phyloP scores from a whole-genome alignment of 768 basidiomycete species.

The Russula virescens region DNA sequence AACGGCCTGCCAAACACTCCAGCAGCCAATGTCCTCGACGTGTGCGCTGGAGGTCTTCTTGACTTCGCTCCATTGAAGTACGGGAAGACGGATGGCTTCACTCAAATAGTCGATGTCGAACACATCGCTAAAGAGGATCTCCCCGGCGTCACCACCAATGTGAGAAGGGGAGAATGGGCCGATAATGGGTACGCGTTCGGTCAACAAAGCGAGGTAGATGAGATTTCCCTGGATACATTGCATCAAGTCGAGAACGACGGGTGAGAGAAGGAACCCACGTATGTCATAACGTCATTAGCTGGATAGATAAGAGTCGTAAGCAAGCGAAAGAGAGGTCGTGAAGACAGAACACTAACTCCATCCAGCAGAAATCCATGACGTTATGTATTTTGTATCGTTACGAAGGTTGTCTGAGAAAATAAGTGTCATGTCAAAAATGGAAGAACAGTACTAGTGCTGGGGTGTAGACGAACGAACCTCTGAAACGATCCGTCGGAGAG shows the following conservation, averaged over 20 bases:
- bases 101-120: conserved; percentile 39
- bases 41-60: conserved; percentile 32
- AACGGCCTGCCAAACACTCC: conserved; percentile 39
- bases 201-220: conserved; percentile 37
- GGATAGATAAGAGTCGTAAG: neutral
- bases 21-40: conserved; percentile 38
- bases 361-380: conserved; percentile 71
- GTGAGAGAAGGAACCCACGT: conserved; percentile 36
- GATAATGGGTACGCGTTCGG: conserved; percentile 37
- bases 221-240: conserved; percentile 32
- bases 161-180: conserved; percentile 39
- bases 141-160: conserved; percentile 33
- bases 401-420: conserved; percentile 50
- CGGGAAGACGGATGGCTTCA: conserved; percentile 32
- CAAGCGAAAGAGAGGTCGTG: neutral
- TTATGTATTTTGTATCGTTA: conserved; percentile 56
- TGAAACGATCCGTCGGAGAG: conserved; percentile 50
- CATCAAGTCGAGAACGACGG: neutral
- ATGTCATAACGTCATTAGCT: conserved; percentile 80
- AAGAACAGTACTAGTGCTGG: too few species aligned
- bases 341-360: conserved; percentile 43
- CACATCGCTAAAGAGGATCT: conserved; percentile 36
- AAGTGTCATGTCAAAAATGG: neutral
- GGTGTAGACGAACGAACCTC: conserved; percentile 40
- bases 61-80: conserved; percentile 41